A percentile compares a stretch with the other conserved stretches of the same genome.
phyloP scores from a whole-genome alignment of 345 rosid genomes.

The Cardamine occulta region DNA sequence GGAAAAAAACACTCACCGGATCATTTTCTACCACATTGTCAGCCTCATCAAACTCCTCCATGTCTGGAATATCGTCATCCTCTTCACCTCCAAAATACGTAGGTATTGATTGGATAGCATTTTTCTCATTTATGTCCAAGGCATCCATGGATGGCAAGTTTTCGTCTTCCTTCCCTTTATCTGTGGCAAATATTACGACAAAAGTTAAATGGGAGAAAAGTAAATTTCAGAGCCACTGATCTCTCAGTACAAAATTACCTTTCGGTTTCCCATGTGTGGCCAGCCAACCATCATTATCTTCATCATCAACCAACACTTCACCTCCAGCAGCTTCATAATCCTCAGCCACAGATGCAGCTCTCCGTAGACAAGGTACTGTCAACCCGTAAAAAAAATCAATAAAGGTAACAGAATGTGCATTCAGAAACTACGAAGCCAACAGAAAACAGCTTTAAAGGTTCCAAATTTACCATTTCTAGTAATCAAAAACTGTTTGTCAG shows the following conservation, averaged over 20 bases:
- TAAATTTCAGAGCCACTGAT: not conserved
- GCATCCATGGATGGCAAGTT: conserved; percentile 91
- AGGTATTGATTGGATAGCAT: conserved; percentile 65
- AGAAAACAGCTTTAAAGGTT: not conserved
- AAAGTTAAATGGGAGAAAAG: conserved; percentile 11
- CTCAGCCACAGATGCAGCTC: conserved; percentile 92
- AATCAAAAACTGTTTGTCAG: conserved; percentile 87
- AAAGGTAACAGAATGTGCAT: not conserved
- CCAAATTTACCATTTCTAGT: conserved; percentile 80
- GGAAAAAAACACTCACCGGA: conserved; percentile 54
- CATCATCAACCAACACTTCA: conserved; percentile 89
- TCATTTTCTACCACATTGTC: conserved; percentile 74
- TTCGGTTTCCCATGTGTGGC: conserved; percentile 98
- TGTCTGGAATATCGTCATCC: conserved; percentile 94
- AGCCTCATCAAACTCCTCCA: conserved; percentile 84
- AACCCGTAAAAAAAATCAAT: not conserved
- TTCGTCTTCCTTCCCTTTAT: conserved; percentile 72
- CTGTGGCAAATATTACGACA: conserved; percentile 41
- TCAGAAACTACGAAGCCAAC: conserved; percentile 15
- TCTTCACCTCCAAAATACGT: conserved; percentile 83
- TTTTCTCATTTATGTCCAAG: conserved; percentile 62
- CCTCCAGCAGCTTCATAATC: conserved; percentile 98
- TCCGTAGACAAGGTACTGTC: conserved; percentile 84
- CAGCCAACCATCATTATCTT: conserved; percentile 96
- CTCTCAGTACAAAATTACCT: conserved; percentile 52